Base-by-base conservation (phyloP, 129 eudicot species). In the Dittrichia graveolens region DNA sequence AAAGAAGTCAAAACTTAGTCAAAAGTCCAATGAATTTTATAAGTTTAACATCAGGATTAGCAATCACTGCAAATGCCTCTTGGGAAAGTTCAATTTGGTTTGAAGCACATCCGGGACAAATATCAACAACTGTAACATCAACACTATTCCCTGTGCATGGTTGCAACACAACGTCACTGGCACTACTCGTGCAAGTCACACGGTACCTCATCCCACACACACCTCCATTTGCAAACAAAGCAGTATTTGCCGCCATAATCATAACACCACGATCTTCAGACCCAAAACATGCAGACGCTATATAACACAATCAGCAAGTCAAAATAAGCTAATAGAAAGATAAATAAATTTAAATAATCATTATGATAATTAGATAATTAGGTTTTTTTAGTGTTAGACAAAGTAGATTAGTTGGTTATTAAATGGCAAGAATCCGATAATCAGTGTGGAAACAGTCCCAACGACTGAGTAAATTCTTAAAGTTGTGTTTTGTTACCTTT, bases 51-150 rank as follows among this genome's bases (percentile, higher is more conserved):
- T 16, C 65, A 42, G 81, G 80, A 52, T 84, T 42, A 6, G 81
- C 85, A 64, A 80, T 84, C 44, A 12, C 42, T 1, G 77, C 15
- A 9, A 84, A 84, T 48, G 85, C 88, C 52, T 80, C 75, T 62
- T 58, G 66, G 8, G 83, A 84, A 44, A 84, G 83, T 63, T 84
- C 88, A 61, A 84, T 14, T n/a, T 52, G 74, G 35, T 72, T 52
- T 3, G 58, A 74, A 3, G 54, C 49, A 66, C 85, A 80, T n/a
- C 80, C 80, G 0, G 88, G 85, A 71, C 88, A 84, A 19, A 57
- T 67, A 74, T 84, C 88, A 7, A 84, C 88, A 0, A 81, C 75
- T n/a, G 67, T 77, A 5, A 84, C 83, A 8, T 65, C 69, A 1
- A 84, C 76, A 4, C 74, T 76, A 1, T 45, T 43, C 19, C 80